These are phyloP conservation scores for Centrapalus pauciflorus DNA, from an alignment of 129 eudicot species.

Conservation along the genomic window DNA sequence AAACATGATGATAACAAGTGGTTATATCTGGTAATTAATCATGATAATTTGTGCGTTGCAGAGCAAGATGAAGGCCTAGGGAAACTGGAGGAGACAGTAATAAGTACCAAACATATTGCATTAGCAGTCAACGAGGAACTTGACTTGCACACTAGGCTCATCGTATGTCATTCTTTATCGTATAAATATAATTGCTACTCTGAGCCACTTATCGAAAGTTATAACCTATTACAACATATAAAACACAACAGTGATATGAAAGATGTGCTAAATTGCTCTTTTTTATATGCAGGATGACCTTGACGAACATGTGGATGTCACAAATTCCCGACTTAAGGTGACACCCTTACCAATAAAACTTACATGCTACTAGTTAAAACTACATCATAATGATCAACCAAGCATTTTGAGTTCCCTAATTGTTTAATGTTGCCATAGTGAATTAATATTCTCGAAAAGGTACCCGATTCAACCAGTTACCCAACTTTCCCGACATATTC, in stretches of 20 bases:
- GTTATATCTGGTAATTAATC: neutral
- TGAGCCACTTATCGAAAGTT: neutral
- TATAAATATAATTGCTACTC: neutral
- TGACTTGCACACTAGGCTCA: slow-evolving; percentile 76
- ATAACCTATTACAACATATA: slow-evolving; percentile 10
- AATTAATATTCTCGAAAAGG: neutral
- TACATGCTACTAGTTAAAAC: neutral
- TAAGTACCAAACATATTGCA: slow-evolving; percentile 88
- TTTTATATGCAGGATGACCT: slow-evolving; percentile 67
- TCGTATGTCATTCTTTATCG: slow-evolving; percentile 38
- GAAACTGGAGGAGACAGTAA: slow-evolving; percentile 79
- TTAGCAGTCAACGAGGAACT: slow-evolving; percentile 93
- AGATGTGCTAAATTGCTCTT: slow-evolving; percentile 11
- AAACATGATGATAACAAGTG: neutral
- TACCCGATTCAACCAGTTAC: neutral
- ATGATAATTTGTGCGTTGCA: slow-evolving; percentile 28
- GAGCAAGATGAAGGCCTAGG: slow-evolving; percentile 97
- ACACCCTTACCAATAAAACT: slow-evolving; percentile 2
- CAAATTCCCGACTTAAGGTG: slow-evolving; percentile 86
- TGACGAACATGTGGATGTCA: slow-evolving; percentile 75
- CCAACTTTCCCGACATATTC: neutral
- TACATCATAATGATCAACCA: neutral
- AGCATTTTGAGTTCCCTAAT: neutral
- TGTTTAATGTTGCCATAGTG: no score
- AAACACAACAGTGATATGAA: slow-evolving; percentile 1